Base-by-base conservation (phyloP, 2,329 filamentous ascomycete genomes). In the Metarhizium robertsii region DNA sequence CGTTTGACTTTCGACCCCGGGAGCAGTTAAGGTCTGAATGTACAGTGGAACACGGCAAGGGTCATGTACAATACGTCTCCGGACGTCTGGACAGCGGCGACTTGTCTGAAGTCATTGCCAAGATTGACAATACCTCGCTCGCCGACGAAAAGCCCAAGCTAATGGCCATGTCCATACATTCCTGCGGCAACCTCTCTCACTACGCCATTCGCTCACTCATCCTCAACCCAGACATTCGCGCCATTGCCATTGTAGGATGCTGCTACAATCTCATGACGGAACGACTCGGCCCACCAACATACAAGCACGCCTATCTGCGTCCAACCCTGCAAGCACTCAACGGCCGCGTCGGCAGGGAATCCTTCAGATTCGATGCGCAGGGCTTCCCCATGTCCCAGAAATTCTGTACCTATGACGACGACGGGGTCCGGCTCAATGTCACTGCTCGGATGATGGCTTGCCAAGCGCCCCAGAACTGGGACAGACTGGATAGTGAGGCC, bases 381-480 rank as follows among this genome's bases (percentile, higher is more conserved):
- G 94, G 94, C 4, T 99, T 96, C 64, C 94, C 94, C 0, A 94
- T 99, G 87, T 95, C 89, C 57, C 75, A 85, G 48, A 80, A 79
- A 14, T 76, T 96, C 51, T 78, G 66, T 70, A 82, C 69, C 3
- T 80, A 86, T 62, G 70, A 75, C 20, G 74, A 71, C 16, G 75
- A 77, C 8, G 90, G 91, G 2, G 78, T 97, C 50, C 81, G 89
- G 29, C 78, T 97, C 56, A 97, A 99, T 70, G 96, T 97, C 66
- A 99, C 94, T 4, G 91, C 94, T 1, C 84, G 94, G 48, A 96
- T 96, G 87, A 96, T 97, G 92, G 92, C 92, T 2, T 92, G 95
- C 52, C 94, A 99, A 73, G 94, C 94, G 7, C 92, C 94, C 1
- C 79, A 85, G 57, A 99, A 99, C 73, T 99, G 94, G 94, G 88